Conservation (phyloP, 306 rosid genomes). For the Begonia fuchsioides region DNA sequence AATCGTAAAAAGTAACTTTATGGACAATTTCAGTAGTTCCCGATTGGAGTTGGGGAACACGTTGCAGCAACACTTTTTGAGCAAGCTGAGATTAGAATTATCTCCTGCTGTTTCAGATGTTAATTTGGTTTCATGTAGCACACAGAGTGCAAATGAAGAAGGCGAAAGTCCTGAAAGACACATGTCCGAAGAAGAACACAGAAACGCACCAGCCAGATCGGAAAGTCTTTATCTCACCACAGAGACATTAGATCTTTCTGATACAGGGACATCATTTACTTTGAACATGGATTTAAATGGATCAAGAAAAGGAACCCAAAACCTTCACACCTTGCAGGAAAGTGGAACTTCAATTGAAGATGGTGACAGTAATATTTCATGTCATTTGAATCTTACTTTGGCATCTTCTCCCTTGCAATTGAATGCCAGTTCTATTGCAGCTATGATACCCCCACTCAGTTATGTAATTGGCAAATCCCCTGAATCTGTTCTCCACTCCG, state of each 20-base stretch:
- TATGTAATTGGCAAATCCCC: slow-evolving; percentile 40
- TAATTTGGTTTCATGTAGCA: slow-evolving; percentile 67
- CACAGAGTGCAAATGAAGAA: slow-evolving; percentile 80
- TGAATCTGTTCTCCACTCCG: slow-evolving; percentile 25
- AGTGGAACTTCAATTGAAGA: slow-evolving; percentile 45
- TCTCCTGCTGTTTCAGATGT: slow-evolving; percentile 75
- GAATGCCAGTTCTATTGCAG: slow-evolving; percentile 35
- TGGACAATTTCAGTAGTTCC: slow-evolving; percentile 51
- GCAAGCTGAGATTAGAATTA: slow-evolving; percentile 64
- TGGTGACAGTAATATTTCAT: slow-evolving; percentile 65
- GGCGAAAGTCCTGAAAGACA: slow-evolving; percentile 44
- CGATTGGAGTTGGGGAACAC: slow-evolving; percentile 54
- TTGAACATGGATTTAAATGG: slow-evolving; percentile 62
- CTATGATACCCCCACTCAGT: slow-evolving; percentile 36
- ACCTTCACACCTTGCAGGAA: slow-evolving; percentile 45
- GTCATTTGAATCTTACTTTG: slow-evolving; percentile 76
- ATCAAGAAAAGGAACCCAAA: slow-evolving; percentile 28
- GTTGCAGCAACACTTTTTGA: slow-evolving; percentile 73
- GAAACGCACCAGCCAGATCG: slow-evolving; percentile 34
- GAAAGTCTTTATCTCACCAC: slow-evolving; percentile 36
- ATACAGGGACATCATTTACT: slow-evolving; percentile 77
- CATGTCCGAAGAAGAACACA: slow-evolving; percentile 41
- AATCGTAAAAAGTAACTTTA: slow-evolving; percentile 34
- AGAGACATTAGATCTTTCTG: slow-evolving; percentile 79
- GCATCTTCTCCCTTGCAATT: slow-evolving; percentile 60